Evolutionary conservation across 2,329 filamentous ascomycete species (phyloP), one percentile per base, ranked within the genome.

Genomic region (Calonectria multiphialidica): DNA sequence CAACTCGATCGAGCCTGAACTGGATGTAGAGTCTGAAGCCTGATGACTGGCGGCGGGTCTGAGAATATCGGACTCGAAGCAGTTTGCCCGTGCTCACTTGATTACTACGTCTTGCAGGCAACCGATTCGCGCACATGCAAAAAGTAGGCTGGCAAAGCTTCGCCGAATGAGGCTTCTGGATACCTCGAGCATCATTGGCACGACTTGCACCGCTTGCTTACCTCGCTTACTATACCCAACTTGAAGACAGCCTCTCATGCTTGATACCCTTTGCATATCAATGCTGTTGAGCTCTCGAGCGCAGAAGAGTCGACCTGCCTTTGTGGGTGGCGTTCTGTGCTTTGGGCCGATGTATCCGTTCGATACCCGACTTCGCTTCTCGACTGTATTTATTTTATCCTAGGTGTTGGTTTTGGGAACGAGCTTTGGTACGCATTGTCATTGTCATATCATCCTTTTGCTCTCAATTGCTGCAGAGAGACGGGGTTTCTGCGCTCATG

Each of bases 361-460:
- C 25, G 35, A 42, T 44, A 45, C 40, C 25, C 33, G 30, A 57
- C 57, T 67, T 63, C 66, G 33, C 63, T 64, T 71, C 66, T 62
- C 28, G 15, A 55, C 16, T 67, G 69, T 71, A 68, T 64, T 71
- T 67, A 67, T 44, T 61, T 55, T 49, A 67, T 49, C 16, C 23
- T 63, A 50, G 64, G 59, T 67, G 55, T 49, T 64, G 45, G n/a
- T 49, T 49, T 57, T 71, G 69, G 63, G 57, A 68, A 49, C 42
- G 33, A 55, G 65, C 35, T 55, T 57, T 66, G 40, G 45, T 53
- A 61, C 47, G 40, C 57, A n/a, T 55, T 30, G 37, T 61, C 64
- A 33, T 62, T 50, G 45, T 71, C n/a, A 62, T 40, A 23, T 59
- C 21, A 10, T 42, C 35, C 35, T n/a, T 53, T 33, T 45, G 10